Conservation (phyloP, 179 eudicot species). For the Silene noctiflora region DNA sequence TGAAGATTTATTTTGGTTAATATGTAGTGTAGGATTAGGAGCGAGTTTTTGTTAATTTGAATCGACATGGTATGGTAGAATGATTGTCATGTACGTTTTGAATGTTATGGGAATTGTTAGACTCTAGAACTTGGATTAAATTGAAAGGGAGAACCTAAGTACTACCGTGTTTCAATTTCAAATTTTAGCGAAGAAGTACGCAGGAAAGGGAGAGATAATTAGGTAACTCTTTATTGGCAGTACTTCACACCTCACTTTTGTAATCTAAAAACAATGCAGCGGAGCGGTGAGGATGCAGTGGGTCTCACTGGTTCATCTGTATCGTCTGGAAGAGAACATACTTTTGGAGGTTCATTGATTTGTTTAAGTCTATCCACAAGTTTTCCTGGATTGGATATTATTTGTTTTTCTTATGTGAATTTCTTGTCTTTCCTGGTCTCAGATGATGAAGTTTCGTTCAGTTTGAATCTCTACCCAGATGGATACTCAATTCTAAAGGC, state of each 20-base stretch:
- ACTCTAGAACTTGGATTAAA: neutral
- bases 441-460: slow-evolving; percentile 82
- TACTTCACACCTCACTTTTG: neutral
- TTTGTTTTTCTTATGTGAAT: slow-evolving; percentile 1
- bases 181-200: neutral
- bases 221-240: too few relatives aligned
- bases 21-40: neutral
- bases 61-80: neutral
- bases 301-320: slow-evolving; percentile 40
- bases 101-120: neutral
- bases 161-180: neutral
- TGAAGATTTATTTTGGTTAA: neutral
- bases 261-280: slow-evolving; percentile 35
- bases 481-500: slow-evolving; percentile 79
- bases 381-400: neutral
- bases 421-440: slow-evolving; percentile 19
- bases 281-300: slow-evolving; percentile 38
- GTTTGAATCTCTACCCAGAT: slow-evolving; percentile 67
- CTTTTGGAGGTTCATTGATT: slow-evolving; percentile 13
- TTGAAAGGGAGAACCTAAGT: neutral
- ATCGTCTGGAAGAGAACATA: slow-evolving; percentile 22
- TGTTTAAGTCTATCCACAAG: neutral
- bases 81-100: neutral
- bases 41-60: neutral
- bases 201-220: neutral